Evolutionary conservation across 352 stramenopile species (phyloP), one percentile per base, ranked within the genome.

Genomic region (Peronospora destructor): DNA sequence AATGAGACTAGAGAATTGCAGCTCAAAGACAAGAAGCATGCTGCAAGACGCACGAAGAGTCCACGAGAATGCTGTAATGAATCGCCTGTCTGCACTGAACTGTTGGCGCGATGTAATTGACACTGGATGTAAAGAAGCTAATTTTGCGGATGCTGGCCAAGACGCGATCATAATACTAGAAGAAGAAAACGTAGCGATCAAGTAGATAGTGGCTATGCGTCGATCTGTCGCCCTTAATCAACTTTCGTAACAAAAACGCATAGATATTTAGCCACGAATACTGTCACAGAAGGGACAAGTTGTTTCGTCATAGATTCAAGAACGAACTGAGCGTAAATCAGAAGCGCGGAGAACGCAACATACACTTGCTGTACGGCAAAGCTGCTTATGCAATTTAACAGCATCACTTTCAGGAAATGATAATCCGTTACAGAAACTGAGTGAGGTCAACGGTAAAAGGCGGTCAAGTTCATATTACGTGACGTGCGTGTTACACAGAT

Each of bases 1-100:
- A 26, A 71, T 81, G 48, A 66, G 59, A 23, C 39, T 82, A 4
- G 26, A 86, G 44, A 84, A 86, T 39, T 83, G 23, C 75, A 86
- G 47, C n/a, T n/a, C n/a, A n/a, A n/a, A n/a, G n/a, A n/a, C n/a
- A n/a, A n/a, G n/a, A n/a, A n/a, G n/a, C n/a, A n/a, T n/a, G n/a
- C 39, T 83, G 1, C 65, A 84, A 40, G 59, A 73, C 32, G 68
- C 70, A 1, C 45, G 74, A 12, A 23, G 45, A 2, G 61, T 55
- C 2, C 66, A 47, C 9, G 55, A 78, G n/a, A 63, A 68, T 28
- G 50, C 58, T 2, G 68, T 76, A 47, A 50, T 61, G 6, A 72
- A 54, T 45, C 40, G 84, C 1, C 36, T 73, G 21, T 63, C 51
- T 25, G 59, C 58, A 11, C 52, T 84, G 0, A 56, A 61, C 3